Percentiles rank a stretch among this genome's conserved stretches.
These are phyloP conservation scores for Epichloe sp. DNA, from an alignment of 2,329 filamentous ascomycete species.

Conservation along the genomic window DNA sequence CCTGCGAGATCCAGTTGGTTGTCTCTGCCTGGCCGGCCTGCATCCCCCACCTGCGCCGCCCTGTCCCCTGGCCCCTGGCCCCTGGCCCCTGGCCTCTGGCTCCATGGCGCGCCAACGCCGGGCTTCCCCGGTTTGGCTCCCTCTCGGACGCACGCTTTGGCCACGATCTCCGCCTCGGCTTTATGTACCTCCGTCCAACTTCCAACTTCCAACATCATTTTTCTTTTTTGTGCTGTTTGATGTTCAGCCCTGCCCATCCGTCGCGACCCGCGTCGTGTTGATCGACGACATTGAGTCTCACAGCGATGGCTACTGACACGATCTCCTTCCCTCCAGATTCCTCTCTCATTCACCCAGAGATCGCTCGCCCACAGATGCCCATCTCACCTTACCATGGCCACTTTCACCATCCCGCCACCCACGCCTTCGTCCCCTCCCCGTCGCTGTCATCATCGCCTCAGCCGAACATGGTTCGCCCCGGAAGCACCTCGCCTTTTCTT, in stretches of 20 bases:
- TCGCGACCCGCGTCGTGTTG: neutral
- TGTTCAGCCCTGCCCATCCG: too few species aligned
- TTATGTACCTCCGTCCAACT: neutral
- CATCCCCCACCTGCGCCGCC: too few species aligned
- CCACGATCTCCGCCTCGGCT: neutral
- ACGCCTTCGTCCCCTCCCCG: slow-evolving; percentile 47
- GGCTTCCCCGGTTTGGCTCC: neutral
- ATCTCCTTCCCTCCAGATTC: slow-evolving; percentile 30
- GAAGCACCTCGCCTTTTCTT: slow-evolving; percentile 55
- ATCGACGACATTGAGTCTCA: neutral
- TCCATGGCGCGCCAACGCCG: too few species aligned
- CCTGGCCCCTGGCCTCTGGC: neutral
- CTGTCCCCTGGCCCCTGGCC: neutral
- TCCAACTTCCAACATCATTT: neutral
- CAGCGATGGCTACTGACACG: slow-evolving; percentile 21
- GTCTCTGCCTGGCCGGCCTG: too few species aligned
- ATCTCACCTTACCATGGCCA: slow-evolving; percentile 32
- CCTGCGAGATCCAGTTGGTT: neutral
- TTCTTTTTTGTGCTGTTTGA: neutral
- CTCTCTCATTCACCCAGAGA: slow-evolving; percentile 42
- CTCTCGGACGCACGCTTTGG: neutral
- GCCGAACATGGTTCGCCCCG: slow-evolving; percentile 34
- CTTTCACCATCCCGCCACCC: slow-evolving; percentile 30
- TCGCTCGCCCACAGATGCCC: slow-evolving; percentile 33
- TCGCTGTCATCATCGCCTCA: slow-evolving; percentile 40